phyloP scores from a whole-genome alignment of 1,284 basidiomycete genomes.

The Cutaneotrichosporon sp. region DNA sequence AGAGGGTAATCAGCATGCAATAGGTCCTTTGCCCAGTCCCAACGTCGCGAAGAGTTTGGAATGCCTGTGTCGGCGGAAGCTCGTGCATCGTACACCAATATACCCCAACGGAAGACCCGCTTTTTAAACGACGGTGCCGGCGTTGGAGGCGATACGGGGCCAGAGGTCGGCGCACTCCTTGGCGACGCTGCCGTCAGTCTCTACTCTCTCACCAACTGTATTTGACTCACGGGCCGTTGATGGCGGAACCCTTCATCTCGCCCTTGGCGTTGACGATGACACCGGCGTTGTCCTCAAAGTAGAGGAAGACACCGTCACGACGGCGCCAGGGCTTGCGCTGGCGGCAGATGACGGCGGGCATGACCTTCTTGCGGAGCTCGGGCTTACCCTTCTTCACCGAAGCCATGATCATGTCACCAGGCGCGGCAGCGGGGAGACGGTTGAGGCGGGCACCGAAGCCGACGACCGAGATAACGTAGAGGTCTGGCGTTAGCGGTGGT shows the following conservation, averaged over 20 bases:
- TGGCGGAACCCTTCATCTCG: conserved; percentile 99
- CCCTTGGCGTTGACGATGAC: conserved; percentile 99
- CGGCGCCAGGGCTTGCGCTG: conserved; percentile 99
- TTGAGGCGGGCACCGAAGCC: conserved; percentile 95
- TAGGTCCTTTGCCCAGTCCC: neutral
- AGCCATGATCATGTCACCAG: conserved; percentile 98
- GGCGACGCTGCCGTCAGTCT: conserved; percentile 40
- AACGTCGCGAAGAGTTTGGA: conserved; percentile 1
- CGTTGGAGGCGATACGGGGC: conserved; percentile 99
- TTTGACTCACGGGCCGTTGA: conserved; percentile 74
- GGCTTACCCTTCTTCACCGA: conserved; percentile 99
- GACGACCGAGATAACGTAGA: conserved; percentile 56
- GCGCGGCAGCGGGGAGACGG: conserved; percentile 95
- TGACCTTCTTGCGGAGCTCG: conserved; percentile 98
- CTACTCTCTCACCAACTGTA: conserved; percentile 68
- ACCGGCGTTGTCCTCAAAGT: conserved; percentile 96
- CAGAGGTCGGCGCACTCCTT: conserved; percentile 81
- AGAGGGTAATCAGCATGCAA: neutral
- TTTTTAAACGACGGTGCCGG: conserved; percentile 86
- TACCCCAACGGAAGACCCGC: conserved; percentile 18
- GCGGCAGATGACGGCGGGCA: conserved; percentile 95
- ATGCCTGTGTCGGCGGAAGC: conserved; percentile 14
- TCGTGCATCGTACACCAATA: conserved; percentile 33
- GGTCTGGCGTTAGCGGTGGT: conserved; percentile 32
- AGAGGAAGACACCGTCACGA: conserved; percentile 97